These are phyloP conservation scores for Chimonanthus salicifolius DNA, from an alignment of 164 flowering plant species.

Conservation along the genomic window DNA sequence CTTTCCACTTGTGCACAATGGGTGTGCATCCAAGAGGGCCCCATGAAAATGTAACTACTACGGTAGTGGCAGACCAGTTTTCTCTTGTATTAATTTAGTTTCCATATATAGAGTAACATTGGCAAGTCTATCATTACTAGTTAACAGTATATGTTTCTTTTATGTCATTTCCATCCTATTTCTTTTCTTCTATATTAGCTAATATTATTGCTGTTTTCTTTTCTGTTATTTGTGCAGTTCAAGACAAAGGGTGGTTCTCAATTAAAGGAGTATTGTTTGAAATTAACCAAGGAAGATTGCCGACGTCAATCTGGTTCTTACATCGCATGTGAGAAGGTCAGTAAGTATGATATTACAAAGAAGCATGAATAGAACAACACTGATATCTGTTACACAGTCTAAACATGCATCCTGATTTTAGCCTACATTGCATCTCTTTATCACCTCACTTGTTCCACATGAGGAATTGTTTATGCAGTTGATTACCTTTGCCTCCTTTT, in stretches of 20 bases:
- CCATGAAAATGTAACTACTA: too few relatives aligned
- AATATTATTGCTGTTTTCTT: slow-evolving; percentile 9
- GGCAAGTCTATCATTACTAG: background rate
- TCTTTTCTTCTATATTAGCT: slow-evolving; percentile 1
- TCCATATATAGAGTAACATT: too few relatives aligned
- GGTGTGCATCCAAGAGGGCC: too few relatives aligned
- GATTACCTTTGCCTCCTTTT: too few relatives aligned
- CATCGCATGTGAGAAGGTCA: slow-evolving; percentile 90
- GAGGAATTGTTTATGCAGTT: background rate
- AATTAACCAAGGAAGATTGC: slow-evolving; percentile 95
- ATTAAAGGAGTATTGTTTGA: slow-evolving; percentile 78
- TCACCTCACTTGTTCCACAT: background rate
- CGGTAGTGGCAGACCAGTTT: too few relatives aligned
- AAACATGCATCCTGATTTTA: background rate
- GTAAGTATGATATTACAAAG: slow-evolving; percentile 4
- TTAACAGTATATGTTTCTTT: background rate
- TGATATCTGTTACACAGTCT: background rate
- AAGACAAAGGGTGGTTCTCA: slow-evolving; percentile 98
- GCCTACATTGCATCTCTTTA: background rate
- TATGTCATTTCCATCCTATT: background rate
- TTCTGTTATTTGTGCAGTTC: slow-evolving; percentile 43
- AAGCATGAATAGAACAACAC: background rate
- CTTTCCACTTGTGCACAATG: too few relatives aligned
- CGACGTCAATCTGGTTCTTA: slow-evolving; percentile 69
- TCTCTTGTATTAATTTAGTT: too few relatives aligned